Conservation (phyloP, 768 basidiomycete genomes). For the Suillus bovinus region DNA sequence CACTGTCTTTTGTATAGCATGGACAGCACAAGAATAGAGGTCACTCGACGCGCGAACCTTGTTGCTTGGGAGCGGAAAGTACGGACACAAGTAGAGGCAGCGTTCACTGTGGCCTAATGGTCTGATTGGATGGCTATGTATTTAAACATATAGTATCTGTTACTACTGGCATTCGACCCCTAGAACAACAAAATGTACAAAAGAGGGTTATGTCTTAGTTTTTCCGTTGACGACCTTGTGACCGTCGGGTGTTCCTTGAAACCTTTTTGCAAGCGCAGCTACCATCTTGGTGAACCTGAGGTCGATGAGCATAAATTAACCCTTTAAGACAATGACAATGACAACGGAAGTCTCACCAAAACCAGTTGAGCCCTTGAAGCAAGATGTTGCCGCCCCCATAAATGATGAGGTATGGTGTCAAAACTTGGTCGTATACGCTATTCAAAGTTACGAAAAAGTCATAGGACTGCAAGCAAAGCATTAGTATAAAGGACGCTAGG, state of each 20-base stretch:
- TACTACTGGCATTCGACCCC: background rate
- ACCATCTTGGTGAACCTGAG: constrained; percentile 81
- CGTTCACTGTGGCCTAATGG: constrained; percentile 38
- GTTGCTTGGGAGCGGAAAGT: constrained; percentile 79
- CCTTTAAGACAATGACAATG: background rate
- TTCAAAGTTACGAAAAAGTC: constrained; percentile 64
- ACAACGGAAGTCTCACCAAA: constrained; percentile 56
- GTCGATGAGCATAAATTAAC: constrained; percentile 1
- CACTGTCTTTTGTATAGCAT: constrained; percentile 57
- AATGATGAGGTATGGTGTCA: constrained; percentile 48
- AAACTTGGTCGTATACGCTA: constrained; percentile 53
- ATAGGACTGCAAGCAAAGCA: constrained; percentile 48
- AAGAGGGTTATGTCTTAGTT: constrained; percentile 15
- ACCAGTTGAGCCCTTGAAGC: constrained; percentile 74
- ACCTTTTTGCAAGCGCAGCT: constrained; percentile 60
- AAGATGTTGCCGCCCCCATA: constrained; percentile 62
- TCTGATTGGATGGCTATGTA: background rate
- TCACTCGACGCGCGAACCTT: constrained; percentile 72
- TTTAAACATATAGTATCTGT: background rate
- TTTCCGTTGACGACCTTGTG: constrained; percentile 17
- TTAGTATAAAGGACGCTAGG: background rate
- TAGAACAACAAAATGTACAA: background rate
- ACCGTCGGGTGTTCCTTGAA: constrained; percentile 33
- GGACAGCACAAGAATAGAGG: constrained; percentile 54
- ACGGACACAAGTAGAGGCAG: constrained; percentile 53